These are phyloP conservation scores for Umbilicaria muhlenbergii DNA, from an alignment of 495 filamentous ascomycete species.

Conservation along the genomic window DNA sequence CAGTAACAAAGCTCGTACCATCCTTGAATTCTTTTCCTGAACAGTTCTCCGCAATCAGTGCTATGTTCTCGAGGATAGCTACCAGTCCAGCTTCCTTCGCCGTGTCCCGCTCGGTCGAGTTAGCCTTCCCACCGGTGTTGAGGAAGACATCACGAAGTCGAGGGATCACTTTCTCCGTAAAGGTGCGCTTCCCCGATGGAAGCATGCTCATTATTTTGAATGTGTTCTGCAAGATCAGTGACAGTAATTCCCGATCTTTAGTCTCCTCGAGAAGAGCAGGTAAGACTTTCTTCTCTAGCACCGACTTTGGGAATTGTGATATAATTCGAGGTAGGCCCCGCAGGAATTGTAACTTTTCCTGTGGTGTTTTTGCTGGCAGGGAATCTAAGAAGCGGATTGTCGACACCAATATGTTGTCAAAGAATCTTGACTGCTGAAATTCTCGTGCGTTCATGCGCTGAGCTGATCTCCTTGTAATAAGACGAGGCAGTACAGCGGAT, in stretches of 20 bases:
- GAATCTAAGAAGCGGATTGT: constrained; percentile 88
- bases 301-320: constrained; percentile 77
- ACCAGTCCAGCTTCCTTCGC: constrained; percentile 80
- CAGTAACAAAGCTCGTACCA: constrained; percentile 30
- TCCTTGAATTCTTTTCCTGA: constrained; percentile 90
- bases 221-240: constrained; percentile 73
- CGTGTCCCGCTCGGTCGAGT: constrained; percentile 53
- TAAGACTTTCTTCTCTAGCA: constrained; percentile 87
- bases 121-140: constrained; percentile 28
- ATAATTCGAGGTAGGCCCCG: constrained; percentile 73
- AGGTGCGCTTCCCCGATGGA: constrained; percentile 57
- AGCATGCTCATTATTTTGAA: constrained; percentile 71
- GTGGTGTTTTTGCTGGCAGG: constrained; percentile 77
- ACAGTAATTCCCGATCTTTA: constrained; percentile 75
- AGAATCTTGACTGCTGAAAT: constrained; percentile 87
- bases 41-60: constrained; percentile 58
- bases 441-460: constrained; percentile 77
- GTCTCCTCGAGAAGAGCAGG: constrained; percentile 79
- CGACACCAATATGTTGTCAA: constrained; percentile 89
- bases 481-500: constrained; percentile 55
- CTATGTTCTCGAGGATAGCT: constrained; percentile 71
- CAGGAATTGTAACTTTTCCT: constrained; percentile 85
- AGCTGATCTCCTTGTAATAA: constrained; percentile 75
- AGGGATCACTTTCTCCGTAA: constrained; percentile 74
- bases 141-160: constrained; percentile 70